phyloP scores from a whole-genome alignment of 306 rosid genomes.

The Ziziphus jujuba region DNA sequence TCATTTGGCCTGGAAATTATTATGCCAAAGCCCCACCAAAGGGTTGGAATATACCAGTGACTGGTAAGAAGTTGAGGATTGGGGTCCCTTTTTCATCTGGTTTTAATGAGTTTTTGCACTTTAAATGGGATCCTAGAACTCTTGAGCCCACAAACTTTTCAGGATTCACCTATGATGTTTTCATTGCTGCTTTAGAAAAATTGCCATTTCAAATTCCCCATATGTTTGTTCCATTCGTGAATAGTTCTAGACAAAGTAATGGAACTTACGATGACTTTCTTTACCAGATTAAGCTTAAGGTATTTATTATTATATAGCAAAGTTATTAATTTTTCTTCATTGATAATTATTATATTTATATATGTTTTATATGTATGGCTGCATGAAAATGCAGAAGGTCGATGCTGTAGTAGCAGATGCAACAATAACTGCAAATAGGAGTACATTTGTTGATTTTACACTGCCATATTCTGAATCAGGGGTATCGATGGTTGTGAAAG shows the following conservation, averaged over 20 bases:
- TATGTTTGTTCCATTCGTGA: conserved; percentile 11
- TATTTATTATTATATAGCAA: neutral
- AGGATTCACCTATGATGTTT: conserved; percentile 32
- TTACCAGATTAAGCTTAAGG: conserved; percentile 11
- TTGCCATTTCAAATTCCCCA: conserved; percentile 30
- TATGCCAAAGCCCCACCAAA: conserved; percentile 20
- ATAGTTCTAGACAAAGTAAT: neutral
- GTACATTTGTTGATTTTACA: conserved; percentile 42
- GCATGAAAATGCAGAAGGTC: conserved; percentile 11
- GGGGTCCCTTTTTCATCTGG: conserved; percentile 29
- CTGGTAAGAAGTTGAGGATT: conserved; percentile 27
- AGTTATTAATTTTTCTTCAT: neutral
- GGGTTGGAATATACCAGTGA: conserved; percentile 24
- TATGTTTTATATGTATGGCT: no score
- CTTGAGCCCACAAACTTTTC: conserved; percentile 8
- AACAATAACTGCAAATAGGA: conserved; percentile 36
- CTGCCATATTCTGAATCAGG: conserved; percentile 42
- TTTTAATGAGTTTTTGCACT: conserved; percentile 20
- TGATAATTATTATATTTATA: no score
- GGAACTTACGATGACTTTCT: conserved; percentile 30
- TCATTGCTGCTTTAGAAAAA: conserved; percentile 14
- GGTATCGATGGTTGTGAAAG: conserved; percentile 37
- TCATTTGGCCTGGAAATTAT: conserved; percentile 54
- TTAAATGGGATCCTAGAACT: neutral
- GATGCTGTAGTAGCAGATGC: conserved; percentile 49